A percentile compares a stretch with the other conserved stretches of the same genome.
Evolutionary conservation across 352 stramenopile species (phyloP).

Genomic region (Peronospora destructor): DNA sequence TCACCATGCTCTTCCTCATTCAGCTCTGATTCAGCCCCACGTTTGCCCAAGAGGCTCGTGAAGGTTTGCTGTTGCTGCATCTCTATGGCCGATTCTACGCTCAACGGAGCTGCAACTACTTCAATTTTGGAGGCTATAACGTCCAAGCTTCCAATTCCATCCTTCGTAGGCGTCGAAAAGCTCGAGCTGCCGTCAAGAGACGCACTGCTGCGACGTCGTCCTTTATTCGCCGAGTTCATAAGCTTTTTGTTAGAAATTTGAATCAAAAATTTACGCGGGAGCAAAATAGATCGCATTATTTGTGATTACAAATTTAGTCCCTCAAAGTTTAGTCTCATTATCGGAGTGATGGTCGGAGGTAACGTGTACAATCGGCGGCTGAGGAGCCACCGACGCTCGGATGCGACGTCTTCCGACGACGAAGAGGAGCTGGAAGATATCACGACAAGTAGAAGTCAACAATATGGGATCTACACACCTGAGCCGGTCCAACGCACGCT

Average conservation of each 20-base stretch:
- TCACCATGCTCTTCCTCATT: slow-evolving; percentile 49
- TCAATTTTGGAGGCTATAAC: slow-evolving; percentile 1
- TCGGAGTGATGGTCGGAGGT: slow-evolving; percentile 15
- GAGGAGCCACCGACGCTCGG: slow-evolving; percentile 14
- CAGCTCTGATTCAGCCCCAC: slow-evolving; percentile 49
- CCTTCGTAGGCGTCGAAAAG: slow-evolving; percentile 20
- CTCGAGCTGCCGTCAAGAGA: slow-evolving; percentile 14
- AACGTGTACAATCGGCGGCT: slow-evolving; percentile 28
- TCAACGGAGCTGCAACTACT: slow-evolving; percentile 3
- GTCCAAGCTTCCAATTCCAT: slow-evolving; percentile 7
- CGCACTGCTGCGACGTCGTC: slow-evolving; percentile 17
- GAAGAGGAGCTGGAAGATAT: slow-evolving; percentile 11
- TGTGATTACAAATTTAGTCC: slow-evolving; percentile 1
- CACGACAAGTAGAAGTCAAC: slow-evolving; percentile 1
- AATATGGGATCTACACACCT: slow-evolving; percentile 35
- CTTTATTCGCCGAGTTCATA: slow-evolving; percentile 28
- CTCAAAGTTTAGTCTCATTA: neutral
- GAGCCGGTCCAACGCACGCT: slow-evolving; percentile 57
- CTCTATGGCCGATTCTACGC: slow-evolving; percentile 15
- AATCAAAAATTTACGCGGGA: slow-evolving; percentile 12
- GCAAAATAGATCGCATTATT: slow-evolving; percentile 3
- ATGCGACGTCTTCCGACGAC: slow-evolving; percentile 21
- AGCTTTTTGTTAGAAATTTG: slow-evolving; percentile 5
- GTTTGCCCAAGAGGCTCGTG: slow-evolving; percentile 49
- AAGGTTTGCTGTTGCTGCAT: slow-evolving; percentile 32